Percentiles rank a stretch among this genome's conserved stretches.
phyloP scores from a whole-genome alignment of 129 eudicot species.

The Ambrosia artemisiifolia region DNA sequence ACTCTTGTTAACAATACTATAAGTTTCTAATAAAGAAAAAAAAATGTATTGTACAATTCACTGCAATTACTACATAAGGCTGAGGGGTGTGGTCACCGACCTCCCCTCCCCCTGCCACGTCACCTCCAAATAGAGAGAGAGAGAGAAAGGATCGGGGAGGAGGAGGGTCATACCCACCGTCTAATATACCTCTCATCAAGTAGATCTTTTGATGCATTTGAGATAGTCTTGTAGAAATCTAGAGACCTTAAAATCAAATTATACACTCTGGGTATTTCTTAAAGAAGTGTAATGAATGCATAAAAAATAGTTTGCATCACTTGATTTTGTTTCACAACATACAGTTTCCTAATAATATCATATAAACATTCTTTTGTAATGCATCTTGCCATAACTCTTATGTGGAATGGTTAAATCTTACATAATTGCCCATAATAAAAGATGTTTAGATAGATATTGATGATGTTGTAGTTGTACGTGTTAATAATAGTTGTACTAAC shows the following conservation, averaged over 20 bases:
- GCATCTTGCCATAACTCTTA: slow-evolving; percentile 1
- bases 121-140: too few species aligned
- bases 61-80: background rate
- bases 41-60: background rate
- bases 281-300: background rate
- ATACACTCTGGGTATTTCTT: background rate
- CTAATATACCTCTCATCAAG: background rate
- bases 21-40: background rate
- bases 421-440: slow-evolving; percentile 27
- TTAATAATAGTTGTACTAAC: slow-evolving; percentile 33
- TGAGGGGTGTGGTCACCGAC: too few species aligned
- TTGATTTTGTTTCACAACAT: background rate
- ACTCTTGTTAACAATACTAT: background rate
- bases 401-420: slow-evolving; percentile 22
- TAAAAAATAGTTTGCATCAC: background rate
- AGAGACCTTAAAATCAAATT: background rate
- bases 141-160: too few species aligned
- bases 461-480: slow-evolving; percentile 29
- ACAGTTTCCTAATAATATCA: background rate
- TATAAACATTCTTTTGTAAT: background rate
- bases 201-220: background rate
- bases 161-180: too few species aligned
- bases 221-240: background rate
- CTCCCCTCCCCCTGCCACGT: too few species aligned
- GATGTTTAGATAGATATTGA: slow-evolving; percentile 29